Base-by-base conservation (phyloP, 768 basidiomycete genomes). In the Pulveroboletus sp. region DNA sequence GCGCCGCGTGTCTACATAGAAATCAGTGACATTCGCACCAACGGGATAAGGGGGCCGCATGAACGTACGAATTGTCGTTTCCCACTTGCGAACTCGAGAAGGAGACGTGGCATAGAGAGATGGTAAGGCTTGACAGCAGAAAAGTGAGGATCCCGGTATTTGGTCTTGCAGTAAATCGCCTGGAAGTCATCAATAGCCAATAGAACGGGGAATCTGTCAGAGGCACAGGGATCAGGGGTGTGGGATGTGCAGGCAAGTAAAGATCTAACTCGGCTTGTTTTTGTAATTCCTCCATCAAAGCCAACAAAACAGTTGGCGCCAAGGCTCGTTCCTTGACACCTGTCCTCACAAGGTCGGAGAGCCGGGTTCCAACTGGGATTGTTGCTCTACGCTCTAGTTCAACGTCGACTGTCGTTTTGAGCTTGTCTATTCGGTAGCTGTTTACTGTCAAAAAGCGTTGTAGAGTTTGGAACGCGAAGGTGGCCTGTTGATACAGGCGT, bases 121-220 rank as follows among this genome's bases (percentile, higher is more conserved):
- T 94, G 86, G 58, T 85, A 88, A 0, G 89, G 73, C 49, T 83
- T 79, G 47, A 95, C 81, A 9, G 72, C 61, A 7, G 73, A 71
- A 67, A 83, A 90, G 38, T 83, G 81, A 11, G 87, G 86, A 49
- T 89, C 83, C 24, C 82, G 79, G 69, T 94, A 94, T 26, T 70
- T 61, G 0, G 86, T 80, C 39, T 69, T 71, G 61, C 78, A 73
- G 60, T 89, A 92, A 24, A 96, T 67, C 0, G 89, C 77, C 65
- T 95, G 93, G 65, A 90, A 82, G 58, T 95, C 93, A 56, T 96
- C 93, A 1, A 94, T 73, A 0, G 92, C 93, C 28, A 94, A 70
- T 6, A 96, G 64, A 2, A 95, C 86, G 0, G 91, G 91, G 59
- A 75, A 72, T 39, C 90, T 93, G 51, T 9, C 46, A 18, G 43